Base-by-base conservation (phyloP, 495 filamentous ascomycete genomes). In the Staphylotrichum longicolle region DNA sequence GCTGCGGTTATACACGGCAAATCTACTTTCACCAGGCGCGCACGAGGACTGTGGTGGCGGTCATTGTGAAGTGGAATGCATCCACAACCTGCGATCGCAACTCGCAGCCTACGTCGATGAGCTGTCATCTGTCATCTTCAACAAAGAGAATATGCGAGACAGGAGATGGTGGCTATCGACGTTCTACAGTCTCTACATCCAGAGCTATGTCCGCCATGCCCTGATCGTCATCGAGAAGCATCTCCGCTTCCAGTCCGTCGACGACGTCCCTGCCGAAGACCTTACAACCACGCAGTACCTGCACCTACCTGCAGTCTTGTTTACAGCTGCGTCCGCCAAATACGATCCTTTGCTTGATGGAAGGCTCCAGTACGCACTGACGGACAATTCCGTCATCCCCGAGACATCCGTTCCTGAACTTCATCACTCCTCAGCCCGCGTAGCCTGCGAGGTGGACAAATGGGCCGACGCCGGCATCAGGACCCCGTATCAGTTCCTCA, bases 151-250 rank as follows among this genome's bases (percentile, higher is more conserved):
- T 12, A 71, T 75, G 68, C 61, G 70, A 7, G 69, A 70, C 42
- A 59, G 69, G 45, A 58, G 66, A 10, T 75, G 71, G 71, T 70
- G 73, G 69, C 33, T 74, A 5, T 74, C 71, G 55, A 71, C 68
- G 11, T 75, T 72, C 54, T 75, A 72, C 62, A 72, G 70, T 51
- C 54, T 75, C 4, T 74, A 62, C 54, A 74, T 75, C 61, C 73
- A 74, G 60, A 70, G 68, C 58, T 68, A 70, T 47, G 71, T 74
- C 7, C 63, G 72, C 15, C 68, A 72, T 30, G 70, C 70, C 14
- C 41, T 75, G 30, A 66, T 71, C 6, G 57, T 48, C 33, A 72
- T 74, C 15, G 70, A 72, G 41, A 70, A 66, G 41, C 65, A 70
- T 40, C 61, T 72, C n/a, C 63, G 66, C 5, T 70, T 72, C 34